phyloP scores from a whole-genome alignment of 495 filamentous ascomycete species.

The Xylaria sp. region DNA sequence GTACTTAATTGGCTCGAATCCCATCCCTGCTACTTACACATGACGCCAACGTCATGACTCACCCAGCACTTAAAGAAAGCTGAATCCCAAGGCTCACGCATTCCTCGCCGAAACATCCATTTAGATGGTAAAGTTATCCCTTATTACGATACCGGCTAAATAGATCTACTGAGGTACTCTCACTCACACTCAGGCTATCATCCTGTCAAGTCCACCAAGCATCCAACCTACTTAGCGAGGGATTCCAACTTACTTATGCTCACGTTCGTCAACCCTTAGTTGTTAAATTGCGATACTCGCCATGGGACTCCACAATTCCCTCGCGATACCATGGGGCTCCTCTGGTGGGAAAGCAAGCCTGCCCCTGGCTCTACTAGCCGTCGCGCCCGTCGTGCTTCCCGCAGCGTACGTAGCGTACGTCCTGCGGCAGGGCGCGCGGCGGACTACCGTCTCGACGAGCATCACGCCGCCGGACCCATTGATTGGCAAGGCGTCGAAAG shows the following conservation, averaged over 20 bases:
- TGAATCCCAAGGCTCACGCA: neutral
- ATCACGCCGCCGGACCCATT: slow-evolving; percentile 31
- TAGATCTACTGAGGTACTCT: neutral
- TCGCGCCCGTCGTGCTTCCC: slow-evolving; percentile 30
- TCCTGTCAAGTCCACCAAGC: slow-evolving; percentile 10
- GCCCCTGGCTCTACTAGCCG: slow-evolving; percentile 25
- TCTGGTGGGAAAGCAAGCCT: neutral
- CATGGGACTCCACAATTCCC: slow-evolving; percentile 5
- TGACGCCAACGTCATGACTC: neutral
- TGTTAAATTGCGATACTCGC: neutral
- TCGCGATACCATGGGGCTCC: slow-evolving; percentile 1
- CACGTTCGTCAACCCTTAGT: neutral
- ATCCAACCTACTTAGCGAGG: neutral
- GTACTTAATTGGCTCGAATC: neutral
- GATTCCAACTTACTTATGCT: neutral
- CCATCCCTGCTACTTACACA: neutral
- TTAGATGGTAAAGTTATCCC: neutral
- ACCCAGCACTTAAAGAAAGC: neutral
- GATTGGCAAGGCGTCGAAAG: neutral
- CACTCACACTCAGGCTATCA: neutral
- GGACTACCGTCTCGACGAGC: slow-evolving; percentile 6
- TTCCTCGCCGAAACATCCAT: neutral
- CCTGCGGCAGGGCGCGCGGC: slow-evolving; percentile 19
- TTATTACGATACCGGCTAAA: too few relatives aligned
- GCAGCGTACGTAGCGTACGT: slow-evolving; percentile 23